Evolutionary conservation across 805 yeast genomes (phyloP).

Genomic region (Candida hispaniensis): DNA sequence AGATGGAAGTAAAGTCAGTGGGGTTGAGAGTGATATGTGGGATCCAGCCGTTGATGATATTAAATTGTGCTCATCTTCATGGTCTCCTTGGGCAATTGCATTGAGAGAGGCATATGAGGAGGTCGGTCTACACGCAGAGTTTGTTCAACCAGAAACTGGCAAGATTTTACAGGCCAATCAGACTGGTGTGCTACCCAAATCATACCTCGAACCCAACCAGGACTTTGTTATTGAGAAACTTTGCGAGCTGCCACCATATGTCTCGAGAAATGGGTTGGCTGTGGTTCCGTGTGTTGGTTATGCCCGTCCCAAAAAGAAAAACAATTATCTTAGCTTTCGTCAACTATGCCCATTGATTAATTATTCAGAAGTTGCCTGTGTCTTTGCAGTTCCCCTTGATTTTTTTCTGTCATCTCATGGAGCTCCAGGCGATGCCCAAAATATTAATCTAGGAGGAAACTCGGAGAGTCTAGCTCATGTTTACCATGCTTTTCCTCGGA

Average conservation of each 20-base stretch:
- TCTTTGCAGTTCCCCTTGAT: conserved; percentile 15
- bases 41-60: no score
- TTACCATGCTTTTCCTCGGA: conserved; percentile 6
- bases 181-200: conserved; percentile 46
- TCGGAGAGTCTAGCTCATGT: no score
- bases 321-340: conserved; percentile 9
- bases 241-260: conserved; percentile 52
- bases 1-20: conserved; percentile 16
- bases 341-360: conserved; percentile 17
- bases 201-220: conserved; percentile 19
- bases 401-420: conserved; percentile 6
- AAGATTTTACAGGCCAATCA: conserved; percentile 51
- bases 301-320: conserved; percentile 9
- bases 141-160: conserved; percentile 49
- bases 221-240: conserved; percentile 48
- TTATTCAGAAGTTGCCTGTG: conserved; percentile 18
- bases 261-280: conserved; percentile 63
- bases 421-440: conserved; percentile 1
- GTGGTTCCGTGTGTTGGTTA: conserved; percentile 60
- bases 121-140: conserved; percentile 48
- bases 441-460: no score
- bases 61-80: conserved; percentile 73
- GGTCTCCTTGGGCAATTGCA: conserved; percentile 48
- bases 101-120: conserved; percentile 74
- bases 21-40: conserved; percentile 21